Evolutionary conservation across 768 basidiomycete species (phyloP), one percentile per base, ranked within the genome.

Genomic region (Lactarius vividus): DNA sequence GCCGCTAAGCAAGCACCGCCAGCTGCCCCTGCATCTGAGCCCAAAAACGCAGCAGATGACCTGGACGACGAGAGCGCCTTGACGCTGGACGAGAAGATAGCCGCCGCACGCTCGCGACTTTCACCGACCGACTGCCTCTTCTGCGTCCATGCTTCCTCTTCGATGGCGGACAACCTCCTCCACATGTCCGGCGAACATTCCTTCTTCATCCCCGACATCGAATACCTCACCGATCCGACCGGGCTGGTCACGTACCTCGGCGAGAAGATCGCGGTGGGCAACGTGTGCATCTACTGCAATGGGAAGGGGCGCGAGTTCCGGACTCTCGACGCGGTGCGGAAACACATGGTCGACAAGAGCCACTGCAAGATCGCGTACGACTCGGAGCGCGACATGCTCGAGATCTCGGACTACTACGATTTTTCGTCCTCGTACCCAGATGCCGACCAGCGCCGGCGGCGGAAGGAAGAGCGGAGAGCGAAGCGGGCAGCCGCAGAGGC

Each of bases 281-380:
- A 97, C 78, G 81, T 94, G 8, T 99, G 97, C 80, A 84, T 98
- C 31, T 94, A 82, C 77, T 99, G 97, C 78, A 91, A 90, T 72
- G 89, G 87, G 39, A 87, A 83, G 67, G 85, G 93, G 52, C 79
- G 87, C 66, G 94, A 94, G 72, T 94, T 94, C 76, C 84, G 87
- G 64, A 88, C 86, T 18, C 73, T 96, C 61, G 89, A 94, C 4
- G 96, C 96, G 0, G 95, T 93, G 5, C 82, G 95, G 70, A 92
- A 92, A 73, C 97, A 99, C 75, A 99, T 99, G 97, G 67, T 85
- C 46, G 96, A 96, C 81, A 98, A 98, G 79, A 83, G 85, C 64
- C 97, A 99, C 73, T 98, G 96, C 83, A 98, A 97, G 78, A 86
- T 99, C 69, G 90, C 92, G 0, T 98, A 96, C 76, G 92, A 94